A percentile compares a stretch with the other conserved stretches of the same genome.
Conservation (phyloP, 2,329 filamentous ascomycete species). For the Coniochaeta prunicola region DNA sequence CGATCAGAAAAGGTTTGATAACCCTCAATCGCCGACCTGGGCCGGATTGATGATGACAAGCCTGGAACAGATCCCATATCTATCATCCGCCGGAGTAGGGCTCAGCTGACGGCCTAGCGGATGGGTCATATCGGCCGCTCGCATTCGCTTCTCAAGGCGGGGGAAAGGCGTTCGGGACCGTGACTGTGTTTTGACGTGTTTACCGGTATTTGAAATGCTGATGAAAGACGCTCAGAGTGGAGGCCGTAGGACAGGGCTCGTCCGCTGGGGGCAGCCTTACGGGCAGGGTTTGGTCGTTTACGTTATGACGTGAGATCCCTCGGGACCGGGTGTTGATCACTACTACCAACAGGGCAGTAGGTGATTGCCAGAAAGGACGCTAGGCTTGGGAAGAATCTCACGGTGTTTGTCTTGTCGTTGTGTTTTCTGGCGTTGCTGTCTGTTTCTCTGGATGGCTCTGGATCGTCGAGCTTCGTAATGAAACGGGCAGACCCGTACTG, state of each 20-base stretch:
- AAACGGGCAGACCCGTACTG: too few relatives aligned
- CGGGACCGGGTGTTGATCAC: neutral
- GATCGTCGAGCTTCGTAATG: too few relatives aligned
- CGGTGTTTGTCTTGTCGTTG: neutral
- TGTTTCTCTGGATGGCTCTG: too few relatives aligned
- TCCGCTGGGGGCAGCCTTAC: neutral
- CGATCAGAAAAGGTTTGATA: neutral
- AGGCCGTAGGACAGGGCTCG: neutral
- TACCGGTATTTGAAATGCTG: neutral
- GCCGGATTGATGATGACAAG: neutral
- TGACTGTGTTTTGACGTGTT: neutral
- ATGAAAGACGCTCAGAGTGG: neutral
- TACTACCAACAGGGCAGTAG: neutral
- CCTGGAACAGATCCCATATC: neutral
- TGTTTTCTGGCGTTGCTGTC: neutral
- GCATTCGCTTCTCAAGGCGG: neutral
- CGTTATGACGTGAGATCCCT: neutral
- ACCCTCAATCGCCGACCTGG: neutral
- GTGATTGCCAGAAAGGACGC: neutral
- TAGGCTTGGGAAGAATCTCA: neutral
- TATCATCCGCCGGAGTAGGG: neutral
- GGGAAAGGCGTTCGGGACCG: neutral
- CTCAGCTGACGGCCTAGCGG: neutral
- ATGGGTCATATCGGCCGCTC: neutral
- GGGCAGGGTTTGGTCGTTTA: neutral